Percentiles rank a stretch among this genome's conserved stretches.
These are phyloP conservation scores for Yarrowia alimentaria DNA, from an alignment of 805 yeast genomes.

Conservation along the genomic window DNA sequence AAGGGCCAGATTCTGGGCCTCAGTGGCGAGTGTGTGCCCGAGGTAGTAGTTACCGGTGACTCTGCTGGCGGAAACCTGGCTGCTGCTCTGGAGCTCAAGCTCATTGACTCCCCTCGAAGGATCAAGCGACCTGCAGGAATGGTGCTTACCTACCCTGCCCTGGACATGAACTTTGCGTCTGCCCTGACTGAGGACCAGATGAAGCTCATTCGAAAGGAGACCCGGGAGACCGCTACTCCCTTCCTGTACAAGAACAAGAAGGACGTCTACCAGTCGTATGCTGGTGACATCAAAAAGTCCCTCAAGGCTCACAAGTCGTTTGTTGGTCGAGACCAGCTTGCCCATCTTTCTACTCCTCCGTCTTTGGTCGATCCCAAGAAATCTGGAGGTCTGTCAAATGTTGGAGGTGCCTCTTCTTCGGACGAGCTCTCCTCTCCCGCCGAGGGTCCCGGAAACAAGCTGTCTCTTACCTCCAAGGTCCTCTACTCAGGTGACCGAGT, in stretches of 20 bases:
- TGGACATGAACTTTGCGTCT: constrained; percentile 37
- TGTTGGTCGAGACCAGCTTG: constrained; percentile 1
- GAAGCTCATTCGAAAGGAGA: constrained; percentile 34
- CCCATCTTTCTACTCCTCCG: too few relatives aligned
- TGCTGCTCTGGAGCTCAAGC: constrained; percentile 37
- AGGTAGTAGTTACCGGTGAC: constrained; percentile 47
- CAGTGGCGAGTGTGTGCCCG: constrained; percentile 30
- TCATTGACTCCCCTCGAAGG: constrained; percentile 19
- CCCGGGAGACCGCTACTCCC: constrained; percentile 28
- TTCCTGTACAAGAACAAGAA: constrained; percentile 31
- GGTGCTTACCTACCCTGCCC: constrained; percentile 36
- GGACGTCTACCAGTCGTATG: constrained; percentile 29
- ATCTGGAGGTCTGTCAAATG: too few relatives aligned
- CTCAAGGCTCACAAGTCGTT: constrained; percentile 13
- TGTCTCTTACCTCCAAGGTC: constrained; percentile 38
- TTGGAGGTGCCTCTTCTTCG: too few relatives aligned
- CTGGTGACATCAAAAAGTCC: constrained; percentile 12
- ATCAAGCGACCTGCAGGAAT: constrained; percentile 34
- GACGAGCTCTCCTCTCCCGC: constrained; percentile 19
- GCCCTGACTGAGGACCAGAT: constrained; percentile 34
- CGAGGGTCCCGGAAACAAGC: constrained; percentile 28
- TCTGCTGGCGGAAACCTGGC: constrained; percentile 47
- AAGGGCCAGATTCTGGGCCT: constrained; percentile 29
- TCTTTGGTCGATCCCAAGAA: too few relatives aligned
- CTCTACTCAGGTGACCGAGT: constrained; percentile 35